Percentiles rank a stretch among this genome's conserved stretches.
Evolutionary conservation across 2,329 filamentous ascomycete genomes (phyloP).

Genomic region (Ambrosiella xylebori): DNA sequence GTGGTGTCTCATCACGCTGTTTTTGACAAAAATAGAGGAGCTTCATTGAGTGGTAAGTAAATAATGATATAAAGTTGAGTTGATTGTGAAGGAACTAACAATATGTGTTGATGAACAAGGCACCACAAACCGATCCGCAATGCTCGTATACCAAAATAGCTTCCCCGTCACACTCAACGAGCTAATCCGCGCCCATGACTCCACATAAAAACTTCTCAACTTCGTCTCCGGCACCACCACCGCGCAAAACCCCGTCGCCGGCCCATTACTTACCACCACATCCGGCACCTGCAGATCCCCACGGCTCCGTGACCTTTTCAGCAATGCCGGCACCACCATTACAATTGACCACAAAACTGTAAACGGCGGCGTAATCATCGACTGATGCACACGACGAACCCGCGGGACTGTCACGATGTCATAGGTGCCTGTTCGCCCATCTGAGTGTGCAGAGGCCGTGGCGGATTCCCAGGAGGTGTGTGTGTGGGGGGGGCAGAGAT

Average conservation of each 20-base stretch:
- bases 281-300: slow-evolving; percentile 34
- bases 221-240: slow-evolving; percentile 31
- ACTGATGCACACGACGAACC: slow-evolving; percentile 68
- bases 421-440: slow-evolving; percentile 30
- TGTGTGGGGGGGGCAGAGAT: no score
- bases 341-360: slow-evolving; percentile 49
- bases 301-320: slow-evolving; percentile 18
- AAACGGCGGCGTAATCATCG: slow-evolving; percentile 53
- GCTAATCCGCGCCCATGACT: slow-evolving; percentile 78
- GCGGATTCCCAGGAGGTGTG: slow-evolving; percentile 28
- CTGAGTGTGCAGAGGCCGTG: background rate
- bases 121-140: slow-evolving; percentile 66
- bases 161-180: slow-evolving; percentile 72
- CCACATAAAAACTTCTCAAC: slow-evolving; percentile 68
- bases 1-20: no score
- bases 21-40: no score
- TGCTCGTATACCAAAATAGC: slow-evolving; percentile 42
- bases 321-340: slow-evolving; percentile 41
- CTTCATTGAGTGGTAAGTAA: no score
- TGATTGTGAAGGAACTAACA: no score
- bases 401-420: slow-evolving; percentile 54
- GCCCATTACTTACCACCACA: slow-evolving; percentile 76
- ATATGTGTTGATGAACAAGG: slow-evolving; percentile 19
- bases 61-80: no score
- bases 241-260: slow-evolving; percentile 71